These are phyloP conservation scores for Chaetomium globosum DNA, from an alignment of 2,329 filamentous ascomycete species.

Conservation along the genomic window DNA sequence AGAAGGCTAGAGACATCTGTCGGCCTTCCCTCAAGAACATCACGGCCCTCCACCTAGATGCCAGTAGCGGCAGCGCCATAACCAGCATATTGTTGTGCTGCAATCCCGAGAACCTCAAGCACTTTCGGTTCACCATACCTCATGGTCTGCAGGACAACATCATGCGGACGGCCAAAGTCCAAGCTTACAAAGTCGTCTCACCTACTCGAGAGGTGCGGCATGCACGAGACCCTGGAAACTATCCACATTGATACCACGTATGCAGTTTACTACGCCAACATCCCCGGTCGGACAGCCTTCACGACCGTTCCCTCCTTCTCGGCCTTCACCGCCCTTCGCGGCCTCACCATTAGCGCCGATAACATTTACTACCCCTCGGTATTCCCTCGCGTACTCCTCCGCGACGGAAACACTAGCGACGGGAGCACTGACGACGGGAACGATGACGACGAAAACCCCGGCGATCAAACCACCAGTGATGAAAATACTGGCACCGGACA, in stretches of 20 bases:
- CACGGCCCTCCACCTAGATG: constrained; percentile 6
- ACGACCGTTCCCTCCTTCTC: neutral
- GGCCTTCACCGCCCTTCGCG: constrained; percentile 6
- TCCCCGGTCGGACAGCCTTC: neutral
- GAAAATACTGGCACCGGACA: too few relatives aligned
- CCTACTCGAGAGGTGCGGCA: neutral
- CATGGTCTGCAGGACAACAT: neutral
- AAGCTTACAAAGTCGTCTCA: neutral
- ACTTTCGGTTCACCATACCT: constrained; percentile 13
- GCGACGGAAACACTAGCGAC: constrained; percentile 5
- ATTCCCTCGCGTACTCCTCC: constrained; percentile 16
- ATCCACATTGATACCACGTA: constrained; percentile 7
- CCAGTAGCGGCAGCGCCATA: neutral
- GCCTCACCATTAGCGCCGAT: constrained; percentile 17
- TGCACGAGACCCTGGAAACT: neutral
- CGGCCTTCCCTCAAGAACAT: neutral
- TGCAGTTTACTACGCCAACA: too few relatives aligned
- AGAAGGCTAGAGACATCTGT: neutral
- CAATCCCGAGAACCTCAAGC: neutral
- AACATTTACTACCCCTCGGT: constrained; percentile 16
- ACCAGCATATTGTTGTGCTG: neutral
- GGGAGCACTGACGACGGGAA: neutral
- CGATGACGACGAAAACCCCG: too few relatives aligned
- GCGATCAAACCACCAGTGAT: too few relatives aligned
- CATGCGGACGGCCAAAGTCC: neutral